Evolutionary conservation across 2,329 filamentous ascomycete species (phyloP).

Genomic region (Ustilaginoidea virens): DNA sequence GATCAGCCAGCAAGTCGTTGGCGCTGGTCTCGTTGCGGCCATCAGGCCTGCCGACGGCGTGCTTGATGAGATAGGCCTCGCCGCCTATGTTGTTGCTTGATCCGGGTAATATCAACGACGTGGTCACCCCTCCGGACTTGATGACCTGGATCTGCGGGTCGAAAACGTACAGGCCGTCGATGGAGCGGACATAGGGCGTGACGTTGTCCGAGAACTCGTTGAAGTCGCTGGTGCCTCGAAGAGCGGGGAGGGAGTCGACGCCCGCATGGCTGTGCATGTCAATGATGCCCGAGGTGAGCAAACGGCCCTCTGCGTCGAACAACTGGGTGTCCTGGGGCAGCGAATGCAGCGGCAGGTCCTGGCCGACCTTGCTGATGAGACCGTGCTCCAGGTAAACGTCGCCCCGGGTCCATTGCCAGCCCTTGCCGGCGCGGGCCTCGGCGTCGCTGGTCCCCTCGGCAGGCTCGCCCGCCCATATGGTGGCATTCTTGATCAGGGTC

Average conservation of each 20-base stretch:
- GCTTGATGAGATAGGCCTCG: conserved; percentile 55
- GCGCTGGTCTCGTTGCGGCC: conserved; percentile 48
- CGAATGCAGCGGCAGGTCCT: conserved; percentile 23
- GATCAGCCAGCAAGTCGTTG: conserved; percentile 48
- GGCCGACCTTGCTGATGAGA: conserved; percentile 39
- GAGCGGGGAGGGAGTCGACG: conserved; percentile 38
- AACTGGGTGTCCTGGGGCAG: conserved; percentile 32
- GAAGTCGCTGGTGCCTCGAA: conserved; percentile 38
- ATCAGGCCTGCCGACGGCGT: conserved; percentile 43
- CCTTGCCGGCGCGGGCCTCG: conserved; percentile 40
- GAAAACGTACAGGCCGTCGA: conserved; percentile 47
- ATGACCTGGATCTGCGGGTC: conserved; percentile 53
- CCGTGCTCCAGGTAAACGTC: conserved; percentile 47
- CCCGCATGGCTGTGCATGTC: conserved; percentile 59
- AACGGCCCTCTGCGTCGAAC: conserved; percentile 43
- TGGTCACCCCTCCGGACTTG: conserved; percentile 59
- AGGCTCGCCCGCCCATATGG: conserved; percentile 51
- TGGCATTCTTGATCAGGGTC: conserved; percentile 50
- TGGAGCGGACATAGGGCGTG: conserved; percentile 51
- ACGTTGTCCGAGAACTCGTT: conserved; percentile 51
- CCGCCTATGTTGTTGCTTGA: conserved; percentile 61
- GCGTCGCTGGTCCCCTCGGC: conserved; percentile 29
- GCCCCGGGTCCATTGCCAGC: conserved; percentile 42
- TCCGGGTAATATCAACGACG: conserved; percentile 49
- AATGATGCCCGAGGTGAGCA: conserved; percentile 50